Percentiles rank a stretch among this genome's conserved stretches.
These are phyloP conservation scores for Colletotrichum falcatum DNA, from an alignment of 2,329 filamentous ascomycete species.

Conservation along the genomic window DNA sequence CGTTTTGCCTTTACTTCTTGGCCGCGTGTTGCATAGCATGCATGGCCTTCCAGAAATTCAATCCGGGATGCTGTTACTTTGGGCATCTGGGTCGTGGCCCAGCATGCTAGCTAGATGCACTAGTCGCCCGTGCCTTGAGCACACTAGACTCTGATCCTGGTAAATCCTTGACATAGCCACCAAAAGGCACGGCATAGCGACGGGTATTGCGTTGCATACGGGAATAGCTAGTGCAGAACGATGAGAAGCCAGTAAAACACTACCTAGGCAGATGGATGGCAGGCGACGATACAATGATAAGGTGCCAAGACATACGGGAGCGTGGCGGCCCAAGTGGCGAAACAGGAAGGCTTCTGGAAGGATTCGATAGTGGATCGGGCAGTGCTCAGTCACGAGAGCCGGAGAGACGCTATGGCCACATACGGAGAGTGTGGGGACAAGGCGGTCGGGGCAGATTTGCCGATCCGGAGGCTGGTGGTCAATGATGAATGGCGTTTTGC, in stretches of 20 bases:
- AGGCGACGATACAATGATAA: too few species aligned
- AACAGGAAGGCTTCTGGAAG: slow-evolving; percentile 38
- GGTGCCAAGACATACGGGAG: too few species aligned
- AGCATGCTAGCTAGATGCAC: not conserved
- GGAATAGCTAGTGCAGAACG: too few species aligned
- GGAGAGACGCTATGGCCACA: slow-evolving; percentile 28
- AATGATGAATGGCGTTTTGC: slow-evolving; percentile 15
- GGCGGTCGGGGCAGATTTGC: slow-evolving; percentile 28
- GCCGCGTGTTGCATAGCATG: too few species aligned
- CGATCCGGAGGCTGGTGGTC: slow-evolving; percentile 26
- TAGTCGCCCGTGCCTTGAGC: not conserved
- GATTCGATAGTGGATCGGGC: slow-evolving; percentile 27
- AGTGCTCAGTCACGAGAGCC: slow-evolving; percentile 36
- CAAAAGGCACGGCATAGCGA: not conserved
- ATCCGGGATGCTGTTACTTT: not conserved
- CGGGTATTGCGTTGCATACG: too few species aligned
- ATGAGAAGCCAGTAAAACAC: too few species aligned
- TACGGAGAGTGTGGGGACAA: slow-evolving; percentile 21
- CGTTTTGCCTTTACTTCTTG: too few species aligned
- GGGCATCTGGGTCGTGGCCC: not conserved
- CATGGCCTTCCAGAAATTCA: slow-evolving; percentile 5
- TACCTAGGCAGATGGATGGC: too few species aligned
- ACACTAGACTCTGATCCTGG: not conserved
- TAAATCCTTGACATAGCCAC: not conserved
- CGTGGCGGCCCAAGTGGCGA: too few species aligned